These are phyloP conservation scores for Zygosaccharomyces sapae DNA, from an alignment of 1,139 yeast species.

Conservation along the genomic window DNA sequence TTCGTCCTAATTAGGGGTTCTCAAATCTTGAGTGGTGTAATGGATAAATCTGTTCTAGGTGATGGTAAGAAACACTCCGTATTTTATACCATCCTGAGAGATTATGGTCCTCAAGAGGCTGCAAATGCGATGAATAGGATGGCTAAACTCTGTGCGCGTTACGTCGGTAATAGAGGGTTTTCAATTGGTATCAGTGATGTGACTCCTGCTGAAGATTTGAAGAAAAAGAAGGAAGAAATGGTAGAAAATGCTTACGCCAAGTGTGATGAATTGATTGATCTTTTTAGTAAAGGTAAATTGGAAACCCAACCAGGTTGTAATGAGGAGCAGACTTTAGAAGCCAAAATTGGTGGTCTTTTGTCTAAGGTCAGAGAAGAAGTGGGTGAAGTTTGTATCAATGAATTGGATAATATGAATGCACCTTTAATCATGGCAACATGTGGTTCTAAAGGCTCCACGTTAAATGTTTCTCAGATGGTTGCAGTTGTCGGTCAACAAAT, in stretches of 20 bases:
- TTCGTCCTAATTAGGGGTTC: conserved; percentile 88
- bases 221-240: conserved; percentile 74
- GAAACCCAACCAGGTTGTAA: conserved; percentile 99
- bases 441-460: conserved; percentile 97
- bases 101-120: conserved; percentile 93
- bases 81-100: conserved; percentile 89
- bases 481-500: conserved; percentile 99
- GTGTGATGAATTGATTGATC: conserved; percentile 86
- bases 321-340: conserved; percentile 96
- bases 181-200: conserved; percentile 97
- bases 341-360: conserved; percentile 90
- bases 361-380: conserved; percentile 98
- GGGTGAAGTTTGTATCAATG: conserved; percentile 94
- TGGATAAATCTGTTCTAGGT: conserved; percentile 95
- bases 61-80: conserved; percentile 98
- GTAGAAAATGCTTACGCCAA: conserved; percentile 87
- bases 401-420: conserved; percentile 85
- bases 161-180: conserved; percentile 89
- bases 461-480: conserved; percentile 99
- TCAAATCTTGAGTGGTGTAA: conserved; percentile 81
- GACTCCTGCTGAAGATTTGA: conserved; percentile 82
- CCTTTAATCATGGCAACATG: conserved; percentile 99
- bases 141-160: conserved; percentile 97
- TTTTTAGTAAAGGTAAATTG: conserved; percentile 76
- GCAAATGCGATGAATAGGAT: conserved; percentile 96